phyloP scores from a whole-genome alignment of 768 basidiomycete species.

The Lentinula lateritia region DNA sequence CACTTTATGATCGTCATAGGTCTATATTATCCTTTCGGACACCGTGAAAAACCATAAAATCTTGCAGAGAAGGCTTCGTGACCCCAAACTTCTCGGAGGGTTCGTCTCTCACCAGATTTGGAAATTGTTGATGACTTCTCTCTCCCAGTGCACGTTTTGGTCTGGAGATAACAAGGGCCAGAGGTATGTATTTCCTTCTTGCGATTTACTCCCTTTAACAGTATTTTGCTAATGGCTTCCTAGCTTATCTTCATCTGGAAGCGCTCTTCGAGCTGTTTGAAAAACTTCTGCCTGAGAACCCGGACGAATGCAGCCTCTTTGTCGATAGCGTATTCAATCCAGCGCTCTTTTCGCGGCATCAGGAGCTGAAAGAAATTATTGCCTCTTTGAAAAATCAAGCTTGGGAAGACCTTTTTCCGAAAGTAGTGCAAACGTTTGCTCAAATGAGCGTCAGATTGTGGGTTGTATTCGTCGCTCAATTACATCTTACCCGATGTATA shows the following conservation, averaged over 20 bases:
- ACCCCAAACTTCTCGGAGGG: constrained; percentile 43
- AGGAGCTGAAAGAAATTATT: constrained; percentile 34
- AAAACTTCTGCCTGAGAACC: constrained; percentile 40
- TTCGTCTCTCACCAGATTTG: constrained; percentile 16
- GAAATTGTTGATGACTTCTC: not conserved
- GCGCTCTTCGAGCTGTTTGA: constrained; percentile 52
- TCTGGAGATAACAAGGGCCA: constrained; percentile 37
- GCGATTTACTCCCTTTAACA: too few relatives aligned
- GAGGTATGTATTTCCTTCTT: constrained; percentile 26
- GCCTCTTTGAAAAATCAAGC: constrained; percentile 34
- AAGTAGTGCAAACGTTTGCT: constrained; percentile 44
- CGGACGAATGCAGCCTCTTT: constrained; percentile 37
- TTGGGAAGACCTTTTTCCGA: constrained; percentile 48
- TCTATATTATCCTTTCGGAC: constrained; percentile 49
- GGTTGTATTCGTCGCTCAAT: constrained; percentile 14
- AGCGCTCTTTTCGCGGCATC: constrained; percentile 28
- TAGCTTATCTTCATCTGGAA: constrained; percentile 56
- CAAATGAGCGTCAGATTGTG: constrained; percentile 42
- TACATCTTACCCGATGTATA: not conserved
- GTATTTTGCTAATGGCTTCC: not conserved
- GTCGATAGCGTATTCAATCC: constrained; percentile 47
- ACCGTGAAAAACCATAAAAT: constrained; percentile 30
- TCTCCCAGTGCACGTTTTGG: constrained; percentile 40
- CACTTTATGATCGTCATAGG: constrained; percentile 26
- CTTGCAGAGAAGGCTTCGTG: constrained; percentile 44